These are phyloP conservation scores for Zostera marina DNA, from an alignment of 116 monocot genomes.

Conservation along the genomic window DNA sequence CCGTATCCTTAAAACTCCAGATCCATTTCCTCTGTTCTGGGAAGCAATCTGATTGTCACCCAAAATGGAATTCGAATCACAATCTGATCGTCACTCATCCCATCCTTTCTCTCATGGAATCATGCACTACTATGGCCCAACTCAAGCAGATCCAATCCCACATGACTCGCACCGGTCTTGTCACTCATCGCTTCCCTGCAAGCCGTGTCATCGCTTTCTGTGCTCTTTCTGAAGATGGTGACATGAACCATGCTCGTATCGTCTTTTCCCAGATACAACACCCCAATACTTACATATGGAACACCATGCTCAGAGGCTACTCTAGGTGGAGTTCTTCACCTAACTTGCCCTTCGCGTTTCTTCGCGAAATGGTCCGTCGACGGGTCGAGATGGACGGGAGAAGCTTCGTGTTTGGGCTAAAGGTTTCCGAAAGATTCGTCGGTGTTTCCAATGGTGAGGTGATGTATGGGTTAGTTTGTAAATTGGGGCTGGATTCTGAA, in stretches of 20 bases:
- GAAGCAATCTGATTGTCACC: too few relatives aligned
- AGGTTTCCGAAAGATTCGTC: conserved; percentile 23
- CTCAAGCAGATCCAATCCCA: conserved; percentile 45
- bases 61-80: conserved; percentile 24
- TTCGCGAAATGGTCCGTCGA: conserved; percentile 20
- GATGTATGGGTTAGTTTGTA: conserved; percentile 21
- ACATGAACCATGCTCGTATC: conserved; percentile 27
- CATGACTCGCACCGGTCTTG: conserved; percentile 25
- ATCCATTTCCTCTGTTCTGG: background rate
- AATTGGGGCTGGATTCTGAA: conserved; percentile 21
- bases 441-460: conserved; percentile 7
- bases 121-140: conserved; percentile 28
- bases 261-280: conserved; percentile 18
- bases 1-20: background rate
- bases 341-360: conserved; percentile 8
- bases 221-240: conserved; percentile 31
- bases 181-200: conserved; percentile 35
- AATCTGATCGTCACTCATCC: conserved; percentile 36
- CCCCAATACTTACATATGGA: conserved; percentile 42
- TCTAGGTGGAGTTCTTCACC: conserved; percentile 10
- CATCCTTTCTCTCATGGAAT: conserved; percentile 37
- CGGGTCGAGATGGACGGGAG: conserved; percentile 27
- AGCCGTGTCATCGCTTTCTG: conserved; percentile 41
- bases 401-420: conserved; percentile 45
- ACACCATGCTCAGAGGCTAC: conserved; percentile 48